phyloP scores from a whole-genome alignment of 192 early-diverging fungal genomes.

The Coemansia sp. region DNA sequence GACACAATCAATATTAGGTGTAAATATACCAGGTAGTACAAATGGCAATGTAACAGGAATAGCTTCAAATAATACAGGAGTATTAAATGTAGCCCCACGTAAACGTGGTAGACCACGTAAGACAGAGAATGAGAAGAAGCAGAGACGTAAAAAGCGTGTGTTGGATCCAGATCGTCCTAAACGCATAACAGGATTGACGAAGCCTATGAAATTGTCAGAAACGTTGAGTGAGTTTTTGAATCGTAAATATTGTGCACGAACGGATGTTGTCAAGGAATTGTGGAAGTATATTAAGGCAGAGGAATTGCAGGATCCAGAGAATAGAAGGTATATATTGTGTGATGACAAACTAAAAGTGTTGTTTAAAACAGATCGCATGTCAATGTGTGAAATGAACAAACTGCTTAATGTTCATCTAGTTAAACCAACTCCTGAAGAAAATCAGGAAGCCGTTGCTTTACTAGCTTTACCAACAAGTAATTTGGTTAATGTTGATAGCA shows the following conservation, averaged over 20 bases:
- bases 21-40: conserved; percentile 24
- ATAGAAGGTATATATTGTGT: conserved; percentile 55
- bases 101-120: conserved; percentile 49
- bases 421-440: conserved; percentile 50
- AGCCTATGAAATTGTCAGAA: conserved; percentile 50
- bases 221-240: conserved; percentile 48
- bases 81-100: conserved; percentile 9
- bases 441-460: conserved; percentile 30
- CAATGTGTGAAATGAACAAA: conserved; percentile 57
- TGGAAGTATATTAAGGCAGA: conserved; percentile 55
- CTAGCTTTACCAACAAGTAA: conserved; percentile 30
- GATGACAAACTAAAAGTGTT: conserved; percentile 42
- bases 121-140: conserved; percentile 42
- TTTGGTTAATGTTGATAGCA: conserved; percentile 26
- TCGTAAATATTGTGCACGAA: conserved; percentile 48
- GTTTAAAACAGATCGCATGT: conserved; percentile 40
- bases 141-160: conserved; percentile 34
- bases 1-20: conserved; percentile 8
- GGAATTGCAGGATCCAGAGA: conserved; percentile 45
- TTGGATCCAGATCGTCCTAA: conserved; percentile 39
- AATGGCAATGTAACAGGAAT: not conserved
- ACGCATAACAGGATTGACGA: conserved; percentile 52
- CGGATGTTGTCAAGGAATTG: conserved; percentile 52
- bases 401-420: conserved; percentile 50
- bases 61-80: not conserved